phyloP scores from a whole-genome alignment of 768 basidiomycete genomes.

The Gymnopilus dilepis region DNA sequence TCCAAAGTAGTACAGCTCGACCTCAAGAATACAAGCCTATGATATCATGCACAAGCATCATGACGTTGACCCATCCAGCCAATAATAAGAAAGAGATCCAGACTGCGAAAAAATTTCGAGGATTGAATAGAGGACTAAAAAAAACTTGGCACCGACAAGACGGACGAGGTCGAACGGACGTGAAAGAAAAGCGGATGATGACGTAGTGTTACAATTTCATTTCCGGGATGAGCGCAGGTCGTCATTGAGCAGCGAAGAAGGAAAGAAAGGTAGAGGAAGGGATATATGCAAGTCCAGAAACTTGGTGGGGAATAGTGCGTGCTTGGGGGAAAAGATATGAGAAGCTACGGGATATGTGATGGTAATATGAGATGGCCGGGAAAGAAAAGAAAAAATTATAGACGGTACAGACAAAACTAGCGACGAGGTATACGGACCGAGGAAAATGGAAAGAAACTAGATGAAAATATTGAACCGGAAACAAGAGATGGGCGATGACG shows the following conservation, averaged over 20 bases:
- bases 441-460: not conserved
- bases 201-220: conserved; percentile 1
- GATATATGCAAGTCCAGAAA: conserved; percentile 2
- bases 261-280: not conserved
- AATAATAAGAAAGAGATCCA: not conserved
- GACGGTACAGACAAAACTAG: not conserved
- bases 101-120: not conserved
- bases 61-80: not conserved
- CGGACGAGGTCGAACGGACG: not conserved
- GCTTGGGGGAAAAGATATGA: not conserved
- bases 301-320: conserved; percentile 1
- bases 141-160: not conserved
- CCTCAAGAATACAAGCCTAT: not conserved
- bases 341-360: not conserved
- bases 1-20: not conserved
- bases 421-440: conserved; percentile 2
- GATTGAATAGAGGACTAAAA: not conserved
- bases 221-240: not conserved
- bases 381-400: not conserved
- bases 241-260: not conserved
- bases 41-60: conserved; percentile 1
- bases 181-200: conserved; percentile 4
- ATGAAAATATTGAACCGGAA: not conserved
- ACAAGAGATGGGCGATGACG: not conserved
- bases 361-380: not conserved